phyloP scores from a whole-genome alignment of 139 green algal genomes.

The Chlamydomonas eustigma region DNA sequence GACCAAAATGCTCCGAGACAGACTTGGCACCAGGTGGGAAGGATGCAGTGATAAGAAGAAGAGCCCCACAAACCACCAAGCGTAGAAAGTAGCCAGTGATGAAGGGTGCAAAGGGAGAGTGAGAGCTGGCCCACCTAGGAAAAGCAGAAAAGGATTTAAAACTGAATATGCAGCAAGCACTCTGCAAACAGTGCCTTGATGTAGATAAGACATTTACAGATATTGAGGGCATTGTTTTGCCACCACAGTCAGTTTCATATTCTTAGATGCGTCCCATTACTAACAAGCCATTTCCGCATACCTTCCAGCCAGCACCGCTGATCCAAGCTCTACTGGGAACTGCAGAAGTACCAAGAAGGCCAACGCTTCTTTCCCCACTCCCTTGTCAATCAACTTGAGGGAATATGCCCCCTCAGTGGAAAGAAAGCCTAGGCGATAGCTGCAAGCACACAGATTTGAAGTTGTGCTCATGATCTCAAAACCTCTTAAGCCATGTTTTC shows the following conservation, averaged over 20 bases:
- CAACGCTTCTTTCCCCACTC: conserved; percentile 77
- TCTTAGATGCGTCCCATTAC: too few species aligned
- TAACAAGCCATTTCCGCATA: too few species aligned
- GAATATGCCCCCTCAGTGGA: conserved; percentile 58
- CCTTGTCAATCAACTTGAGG: conserved; percentile 91
- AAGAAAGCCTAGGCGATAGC: conserved; percentile 53
- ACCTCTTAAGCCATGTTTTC: too few species aligned
- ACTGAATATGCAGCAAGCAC: not conserved
- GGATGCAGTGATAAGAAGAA: conserved; percentile 11
- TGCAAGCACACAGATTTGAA: conserved; percentile 5
- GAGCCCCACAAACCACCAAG: conserved; percentile 16
- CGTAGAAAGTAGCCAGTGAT: conserved; percentile 31
- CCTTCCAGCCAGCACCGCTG: conserved; percentile 76
- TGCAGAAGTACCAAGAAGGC: conserved; percentile 73
- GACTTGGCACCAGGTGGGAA: conserved; percentile 34
- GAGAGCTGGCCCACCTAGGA: conserved; percentile 48
- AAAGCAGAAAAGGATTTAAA: too few species aligned
- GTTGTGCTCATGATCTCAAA: too few species aligned
- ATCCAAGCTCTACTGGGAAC: conserved; percentile 81
- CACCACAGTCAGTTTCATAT: too few species aligned
- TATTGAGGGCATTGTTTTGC: too few species aligned
- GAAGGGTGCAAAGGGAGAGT: conserved; percentile 65
- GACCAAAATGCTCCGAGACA: conserved; percentile 17
- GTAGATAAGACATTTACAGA: too few species aligned
- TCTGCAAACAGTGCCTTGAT: too few species aligned